Percentiles rank a stretch among this genome's conserved stretches.
Evolutionary conservation across 768 basidiomycete genomes (phyloP).

Genomic region (Zangia roseola): DNA sequence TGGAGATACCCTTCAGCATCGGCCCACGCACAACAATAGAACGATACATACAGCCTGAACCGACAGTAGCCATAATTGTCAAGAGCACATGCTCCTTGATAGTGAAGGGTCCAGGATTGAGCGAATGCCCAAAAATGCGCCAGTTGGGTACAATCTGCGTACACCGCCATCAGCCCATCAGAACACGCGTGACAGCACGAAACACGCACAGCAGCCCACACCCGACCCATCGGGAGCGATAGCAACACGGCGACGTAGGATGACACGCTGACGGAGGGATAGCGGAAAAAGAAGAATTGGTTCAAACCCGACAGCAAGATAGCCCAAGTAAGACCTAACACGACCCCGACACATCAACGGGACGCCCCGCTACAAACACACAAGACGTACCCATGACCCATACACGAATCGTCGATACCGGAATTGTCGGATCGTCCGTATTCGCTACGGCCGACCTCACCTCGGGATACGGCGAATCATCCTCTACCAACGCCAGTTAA

Average conservation of each 20-base stretch:
- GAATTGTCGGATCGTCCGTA: slow-evolving; percentile 67
- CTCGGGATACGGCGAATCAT: slow-evolving; percentile 61
- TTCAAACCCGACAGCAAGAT: slow-evolving; percentile 70
- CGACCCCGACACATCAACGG: neutral
- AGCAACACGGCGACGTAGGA: slow-evolving; percentile 69
- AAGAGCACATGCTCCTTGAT: slow-evolving; percentile 74
- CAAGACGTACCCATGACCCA: slow-evolving; percentile 50
- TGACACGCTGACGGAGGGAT: slow-evolving; percentile 44
- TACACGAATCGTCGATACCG: slow-evolving; percentile 54
- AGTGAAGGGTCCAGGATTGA: slow-evolving; percentile 75
- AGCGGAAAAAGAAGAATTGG: slow-evolving; percentile 76
- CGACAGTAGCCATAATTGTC: slow-evolving; percentile 65
- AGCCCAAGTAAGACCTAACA: slow-evolving; percentile 43
- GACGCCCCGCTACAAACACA: rapidly evolving
- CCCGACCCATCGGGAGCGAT: slow-evolving; percentile 65
- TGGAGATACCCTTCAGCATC: slow-evolving; percentile 2
- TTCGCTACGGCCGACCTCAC: slow-evolving; percentile 77
- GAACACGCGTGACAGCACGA: neutral
- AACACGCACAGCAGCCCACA: slow-evolving; percentile 48
- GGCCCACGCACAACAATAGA: neutral
- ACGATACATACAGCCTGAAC: slow-evolving; percentile 25
- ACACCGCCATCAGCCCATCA: neutral
- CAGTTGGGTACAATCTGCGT: slow-evolving; percentile 47
- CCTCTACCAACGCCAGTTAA: slow-evolving; percentile 36
- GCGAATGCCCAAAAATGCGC: slow-evolving; percentile 53